These are phyloP conservation scores for Aspergillus novoparasiticus DNA, from an alignment of 2,329 filamentous ascomycete species.

Conservation along the genomic window DNA sequence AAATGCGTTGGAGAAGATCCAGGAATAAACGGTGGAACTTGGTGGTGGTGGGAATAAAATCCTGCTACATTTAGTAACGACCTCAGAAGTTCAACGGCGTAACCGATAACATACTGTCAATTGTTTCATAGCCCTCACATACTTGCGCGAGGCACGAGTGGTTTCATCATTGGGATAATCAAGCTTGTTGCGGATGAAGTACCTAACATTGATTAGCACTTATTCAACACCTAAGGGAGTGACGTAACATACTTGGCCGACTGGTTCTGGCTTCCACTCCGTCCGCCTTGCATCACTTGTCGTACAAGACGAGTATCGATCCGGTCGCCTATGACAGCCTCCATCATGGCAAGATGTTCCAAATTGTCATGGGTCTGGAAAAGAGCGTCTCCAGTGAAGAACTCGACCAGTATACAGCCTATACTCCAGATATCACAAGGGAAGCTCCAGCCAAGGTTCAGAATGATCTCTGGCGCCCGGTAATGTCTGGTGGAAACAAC, in stretches of 20 bases:
- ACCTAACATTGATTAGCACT: slow-evolving; percentile 46
- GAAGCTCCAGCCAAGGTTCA: slow-evolving; percentile 69
- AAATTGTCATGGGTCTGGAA: slow-evolving; percentile 71
- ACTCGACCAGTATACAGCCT: slow-evolving; percentile 68
- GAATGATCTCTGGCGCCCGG: slow-evolving; percentile 67
- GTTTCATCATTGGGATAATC: slow-evolving; percentile 67
- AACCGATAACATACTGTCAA: slow-evolving; percentile 52
- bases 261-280: slow-evolving; percentile 53
- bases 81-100: background rate
- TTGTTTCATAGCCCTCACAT: slow-evolving; percentile 69
- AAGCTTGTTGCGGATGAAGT: slow-evolving; percentile 59
- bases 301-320: slow-evolving; percentile 59
- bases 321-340: slow-evolving; percentile 60
- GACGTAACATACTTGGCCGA: slow-evolving; percentile 56
- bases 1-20: slow-evolving; percentile 64
- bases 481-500: slow-evolving; percentile 70
- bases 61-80: slow-evolving; percentile 46
- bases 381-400: slow-evolving; percentile 68
- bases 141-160: slow-evolving; percentile 64
- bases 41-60: slow-evolving; percentile 63
- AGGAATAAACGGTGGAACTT: slow-evolving; percentile 66
- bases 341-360: slow-evolving; percentile 71
- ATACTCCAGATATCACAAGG: slow-evolving; percentile 72
- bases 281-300: slow-evolving; percentile 53
- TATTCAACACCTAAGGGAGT: slow-evolving; percentile 19